Evolutionary conservation across 2,329 filamentous ascomycete genomes (phyloP).

Genomic region (Aspergillus quadrilineatus): DNA sequence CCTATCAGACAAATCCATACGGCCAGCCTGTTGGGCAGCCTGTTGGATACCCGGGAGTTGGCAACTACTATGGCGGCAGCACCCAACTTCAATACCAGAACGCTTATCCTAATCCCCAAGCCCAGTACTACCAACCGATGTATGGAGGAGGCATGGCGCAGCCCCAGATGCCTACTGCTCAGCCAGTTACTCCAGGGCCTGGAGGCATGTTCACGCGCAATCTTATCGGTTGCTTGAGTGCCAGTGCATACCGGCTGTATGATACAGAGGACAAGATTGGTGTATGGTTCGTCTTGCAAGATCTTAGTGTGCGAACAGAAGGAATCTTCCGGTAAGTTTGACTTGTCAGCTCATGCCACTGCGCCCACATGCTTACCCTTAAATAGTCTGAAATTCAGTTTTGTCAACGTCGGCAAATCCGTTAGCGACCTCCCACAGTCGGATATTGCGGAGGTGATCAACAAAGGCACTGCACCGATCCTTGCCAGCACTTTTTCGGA

Average conservation of each 20-base stretch:
- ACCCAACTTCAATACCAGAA: constrained; percentile 37
- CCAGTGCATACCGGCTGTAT: constrained; percentile 80
- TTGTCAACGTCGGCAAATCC: constrained; percentile 74
- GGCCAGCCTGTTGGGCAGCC: constrained; percentile 42
- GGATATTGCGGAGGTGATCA: constrained; percentile 55
- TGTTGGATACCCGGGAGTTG: constrained; percentile 34
- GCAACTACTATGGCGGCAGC: constrained; percentile 37
- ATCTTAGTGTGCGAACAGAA: constrained; percentile 90
- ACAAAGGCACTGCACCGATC: constrained; percentile 74
- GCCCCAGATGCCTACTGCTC: constrained; percentile 36
- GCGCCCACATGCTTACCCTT: constrained; percentile 9
- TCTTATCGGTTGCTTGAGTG: constrained; percentile 85
- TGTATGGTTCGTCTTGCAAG: constrained; percentile 96
- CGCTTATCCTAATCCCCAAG: constrained; percentile 32
- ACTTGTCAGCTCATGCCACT: no score
- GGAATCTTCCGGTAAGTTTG: constrained; percentile 73
- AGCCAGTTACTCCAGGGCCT: constrained; percentile 47
- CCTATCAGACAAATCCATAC: constrained; percentile 41
- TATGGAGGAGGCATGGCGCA: constrained; percentile 36
- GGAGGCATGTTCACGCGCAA: constrained; percentile 92
- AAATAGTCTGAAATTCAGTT: constrained; percentile 65
- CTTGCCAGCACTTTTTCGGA: constrained; percentile 85
- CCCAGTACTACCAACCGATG: constrained; percentile 33
- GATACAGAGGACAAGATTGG: constrained; percentile 79
- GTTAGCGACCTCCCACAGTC: constrained; percentile 27